Conservation (phyloP, 2,329 filamentous ascomycete species). For the Emericellopsis cladophorae region DNA sequence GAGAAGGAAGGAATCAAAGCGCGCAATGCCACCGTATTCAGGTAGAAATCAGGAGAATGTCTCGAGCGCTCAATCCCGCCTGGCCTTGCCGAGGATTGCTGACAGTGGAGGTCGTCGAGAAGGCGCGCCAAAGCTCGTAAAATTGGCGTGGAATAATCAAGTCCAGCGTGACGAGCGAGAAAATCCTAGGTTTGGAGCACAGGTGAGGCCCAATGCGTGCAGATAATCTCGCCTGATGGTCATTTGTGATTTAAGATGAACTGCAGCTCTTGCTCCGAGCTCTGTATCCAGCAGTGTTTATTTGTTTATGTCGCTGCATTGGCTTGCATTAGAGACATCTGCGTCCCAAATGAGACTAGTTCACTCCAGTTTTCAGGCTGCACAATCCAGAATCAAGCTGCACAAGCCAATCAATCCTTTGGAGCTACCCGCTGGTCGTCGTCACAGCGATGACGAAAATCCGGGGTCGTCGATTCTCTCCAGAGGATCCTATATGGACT, state of each 20-base stretch:
- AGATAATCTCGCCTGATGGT: background rate
- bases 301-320: conserved; percentile 3
- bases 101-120: no score
- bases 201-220: no score
- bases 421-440: background rate
- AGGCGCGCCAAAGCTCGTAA: no score
- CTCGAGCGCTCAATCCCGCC: no score
- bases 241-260: conserved; percentile 1
- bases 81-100: no score
- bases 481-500: no score
- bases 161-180: no score
- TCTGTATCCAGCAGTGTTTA: background rate
- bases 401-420: background rate
- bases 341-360: background rate
- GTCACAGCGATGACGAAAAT: conserved; percentile 1
- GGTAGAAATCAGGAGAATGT: no score
- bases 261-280: background rate
- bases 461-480: background rate
- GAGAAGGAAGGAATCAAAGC: no score
- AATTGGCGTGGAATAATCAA: no score
- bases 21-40: no score
- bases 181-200: no score
- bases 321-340: background rate
- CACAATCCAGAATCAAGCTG: background rate
- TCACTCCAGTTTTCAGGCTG: background rate